Percentiles rank a stretch among this genome's conserved stretches.
Conservation (phyloP, 441 rosid genomes). For the Corymbia calophylla region DNA sequence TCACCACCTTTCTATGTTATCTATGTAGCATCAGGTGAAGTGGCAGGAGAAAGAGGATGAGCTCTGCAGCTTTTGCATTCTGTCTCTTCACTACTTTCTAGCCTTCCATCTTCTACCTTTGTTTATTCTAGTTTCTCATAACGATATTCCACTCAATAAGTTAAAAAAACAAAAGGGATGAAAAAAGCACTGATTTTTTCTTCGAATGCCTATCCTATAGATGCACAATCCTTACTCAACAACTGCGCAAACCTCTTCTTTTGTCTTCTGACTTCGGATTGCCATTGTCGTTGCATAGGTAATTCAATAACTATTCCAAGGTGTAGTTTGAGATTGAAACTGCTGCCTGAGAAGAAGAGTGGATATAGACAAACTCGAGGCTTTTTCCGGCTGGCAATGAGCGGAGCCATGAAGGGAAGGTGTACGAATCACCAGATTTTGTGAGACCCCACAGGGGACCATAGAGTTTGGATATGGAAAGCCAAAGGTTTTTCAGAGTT, state of each 20-base stretch:
- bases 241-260: slow-evolving; percentile 8
- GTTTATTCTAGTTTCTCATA: slow-evolving; percentile 24
- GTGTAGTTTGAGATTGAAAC: slow-evolving; percentile 71
- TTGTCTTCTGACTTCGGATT: background rate
- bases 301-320: slow-evolving; percentile 37
- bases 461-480: slow-evolving; percentile 72
- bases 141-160: slow-evolving; percentile 24
- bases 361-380: slow-evolving; percentile 87
- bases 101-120: slow-evolving; percentile 43
- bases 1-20: slow-evolving; percentile 4
- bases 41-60: slow-evolving; percentile 92
- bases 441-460: slow-evolving; percentile 96
- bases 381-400: slow-evolving; percentile 66
- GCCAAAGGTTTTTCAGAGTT: slow-evolving; percentile 49
- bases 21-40: slow-evolving; percentile 21
- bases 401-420: slow-evolving; percentile 72
- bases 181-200: slow-evolving; percentile 8
- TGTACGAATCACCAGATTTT: slow-evolving; percentile 44
- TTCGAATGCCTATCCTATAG: slow-evolving; percentile 31
- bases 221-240: slow-evolving; percentile 47
- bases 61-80: slow-evolving; percentile 30
- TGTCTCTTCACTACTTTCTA: slow-evolving; percentile 78
- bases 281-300: background rate
- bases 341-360: slow-evolving; percentile 61
- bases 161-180: slow-evolving; percentile 13